Conservation (phyloP, 2,329 filamentous ascomycete species). For the Cladosporium sp. region DNA sequence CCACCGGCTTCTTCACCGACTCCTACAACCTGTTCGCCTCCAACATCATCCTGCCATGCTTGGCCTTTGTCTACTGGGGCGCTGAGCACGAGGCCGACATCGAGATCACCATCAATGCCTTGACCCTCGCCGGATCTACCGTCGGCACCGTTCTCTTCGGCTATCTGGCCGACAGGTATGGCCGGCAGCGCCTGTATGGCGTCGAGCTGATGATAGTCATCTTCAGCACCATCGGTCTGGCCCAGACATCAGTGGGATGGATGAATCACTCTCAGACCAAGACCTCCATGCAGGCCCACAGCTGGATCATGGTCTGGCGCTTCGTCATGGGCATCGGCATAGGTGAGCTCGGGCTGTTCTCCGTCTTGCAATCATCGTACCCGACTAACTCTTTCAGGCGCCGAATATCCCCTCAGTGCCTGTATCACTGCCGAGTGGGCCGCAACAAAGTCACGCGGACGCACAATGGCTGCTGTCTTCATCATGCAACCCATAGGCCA, state of each 20-base stretch:
- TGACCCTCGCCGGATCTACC: constrained; percentile 37
- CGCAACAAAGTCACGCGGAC: constrained; percentile 32
- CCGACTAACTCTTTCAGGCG: neutral
- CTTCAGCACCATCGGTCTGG: constrained; percentile 35
- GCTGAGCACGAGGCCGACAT: constrained; percentile 22
- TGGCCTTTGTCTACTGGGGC: constrained; percentile 37
- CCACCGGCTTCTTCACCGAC: constrained; percentile 38
- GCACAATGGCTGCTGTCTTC: constrained; percentile 41
- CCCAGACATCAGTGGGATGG: constrained; percentile 33
- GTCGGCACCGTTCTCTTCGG: constrained; percentile 37
- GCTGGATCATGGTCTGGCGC: constrained; percentile 39
- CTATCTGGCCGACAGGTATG: constrained; percentile 36
- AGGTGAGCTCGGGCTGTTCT: constrained; percentile 22
- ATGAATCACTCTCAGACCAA: constrained; percentile 11
- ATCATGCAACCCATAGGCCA: constrained; percentile 41
- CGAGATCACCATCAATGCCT: constrained; percentile 34
- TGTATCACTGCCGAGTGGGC: constrained; percentile 39
- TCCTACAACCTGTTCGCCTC: constrained; percentile 37
- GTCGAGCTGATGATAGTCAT: constrained; percentile 40
- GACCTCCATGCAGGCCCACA: constrained; percentile 13
- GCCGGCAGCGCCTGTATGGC: constrained; percentile 35
- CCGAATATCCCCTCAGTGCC: constrained; percentile 34
- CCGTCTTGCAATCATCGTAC: neutral
- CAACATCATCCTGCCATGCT: constrained; percentile 38
- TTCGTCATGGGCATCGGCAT: constrained; percentile 39